phyloP scores from a whole-genome alignment of 106 monocot species.

The Posidonia australis region DNA sequence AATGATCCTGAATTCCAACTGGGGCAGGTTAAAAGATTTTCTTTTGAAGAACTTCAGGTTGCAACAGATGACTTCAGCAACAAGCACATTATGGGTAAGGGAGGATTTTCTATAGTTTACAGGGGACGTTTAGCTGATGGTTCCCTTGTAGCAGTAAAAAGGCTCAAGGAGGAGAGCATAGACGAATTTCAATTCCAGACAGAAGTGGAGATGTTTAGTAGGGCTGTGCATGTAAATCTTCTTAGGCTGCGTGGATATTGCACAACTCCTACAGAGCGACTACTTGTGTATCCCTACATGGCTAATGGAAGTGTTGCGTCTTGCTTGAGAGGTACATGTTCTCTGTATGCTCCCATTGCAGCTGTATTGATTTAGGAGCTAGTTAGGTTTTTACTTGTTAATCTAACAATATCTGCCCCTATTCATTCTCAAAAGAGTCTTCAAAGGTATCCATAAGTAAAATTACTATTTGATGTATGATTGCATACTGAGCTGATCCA shows the following conservation, averaged over 20 bases:
- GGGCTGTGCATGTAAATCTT: background rate
- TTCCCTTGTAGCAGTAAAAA: background rate
- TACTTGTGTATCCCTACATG: conserved; percentile 6
- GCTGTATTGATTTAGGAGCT: too few relatives aligned
- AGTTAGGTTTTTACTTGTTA: too few relatives aligned
- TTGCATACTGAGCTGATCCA: too few relatives aligned
- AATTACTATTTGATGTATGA: too few relatives aligned
- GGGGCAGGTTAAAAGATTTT: background rate
- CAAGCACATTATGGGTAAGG: background rate
- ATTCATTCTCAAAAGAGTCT: too few relatives aligned
- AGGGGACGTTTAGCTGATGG: background rate
- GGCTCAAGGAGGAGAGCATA: background rate
- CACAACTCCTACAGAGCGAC: conserved; percentile 3
- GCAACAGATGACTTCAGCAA: conserved; percentile 1
- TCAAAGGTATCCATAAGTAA: too few relatives aligned
- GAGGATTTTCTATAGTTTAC: conserved; percentile 4
- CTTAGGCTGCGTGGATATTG: background rate
- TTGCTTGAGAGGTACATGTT: background rate
- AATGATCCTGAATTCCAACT: background rate
- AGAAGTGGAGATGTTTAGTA: conserved; percentile 6
- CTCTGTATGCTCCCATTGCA: background rate
- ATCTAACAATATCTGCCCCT: too few relatives aligned
- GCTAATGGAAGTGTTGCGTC: background rate
- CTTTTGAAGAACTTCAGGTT: background rate
- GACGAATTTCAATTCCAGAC: background rate